Conservation (phyloP, 257 asterid species). For the Craterostigma plantagineum region DNA sequence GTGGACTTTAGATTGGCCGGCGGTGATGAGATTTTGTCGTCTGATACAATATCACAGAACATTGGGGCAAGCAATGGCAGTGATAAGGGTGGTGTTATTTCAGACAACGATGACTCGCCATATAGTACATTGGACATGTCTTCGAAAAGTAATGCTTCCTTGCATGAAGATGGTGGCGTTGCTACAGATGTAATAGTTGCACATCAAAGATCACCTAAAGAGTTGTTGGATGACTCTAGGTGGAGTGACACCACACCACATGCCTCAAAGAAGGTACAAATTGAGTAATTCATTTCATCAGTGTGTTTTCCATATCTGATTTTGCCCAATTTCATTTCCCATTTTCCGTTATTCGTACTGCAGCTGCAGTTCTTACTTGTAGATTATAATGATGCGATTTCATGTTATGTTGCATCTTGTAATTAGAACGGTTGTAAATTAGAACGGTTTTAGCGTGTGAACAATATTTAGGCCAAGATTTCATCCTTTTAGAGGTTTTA, state of each 20-base stretch:
- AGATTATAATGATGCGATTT: too few species aligned
- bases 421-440: too few species aligned
- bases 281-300: slow-evolving; percentile 7
- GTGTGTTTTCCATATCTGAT: not conserved
- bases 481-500: too few species aligned
- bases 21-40: slow-evolving; percentile 19
- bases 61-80: slow-evolving; percentile 11
- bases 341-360: too few species aligned
- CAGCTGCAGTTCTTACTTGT: too few species aligned
- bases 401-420: too few species aligned
- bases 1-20: slow-evolving; percentile 34
- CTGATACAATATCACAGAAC: slow-evolving; percentile 23
- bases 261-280: slow-evolving; percentile 51
- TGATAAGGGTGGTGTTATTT: slow-evolving; percentile 19
- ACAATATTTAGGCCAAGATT: too few species aligned
- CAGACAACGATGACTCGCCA: slow-evolving; percentile 60
- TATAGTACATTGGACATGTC: slow-evolving; percentile 34
- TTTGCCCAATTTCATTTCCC: not conserved
- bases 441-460: too few species aligned
- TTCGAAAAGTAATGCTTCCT: slow-evolving; percentile 25
- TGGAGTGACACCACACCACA: slow-evolving; percentile 77
- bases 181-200: slow-evolving; percentile 14
- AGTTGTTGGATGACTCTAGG: slow-evolving; percentile 32
- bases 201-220: slow-evolving; percentile 16
- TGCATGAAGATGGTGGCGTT: slow-evolving; percentile 40